Evolutionary conservation across 2,329 filamentous ascomycete genomes (phyloP).

Genomic region (Aspergillus ustus): DNA sequence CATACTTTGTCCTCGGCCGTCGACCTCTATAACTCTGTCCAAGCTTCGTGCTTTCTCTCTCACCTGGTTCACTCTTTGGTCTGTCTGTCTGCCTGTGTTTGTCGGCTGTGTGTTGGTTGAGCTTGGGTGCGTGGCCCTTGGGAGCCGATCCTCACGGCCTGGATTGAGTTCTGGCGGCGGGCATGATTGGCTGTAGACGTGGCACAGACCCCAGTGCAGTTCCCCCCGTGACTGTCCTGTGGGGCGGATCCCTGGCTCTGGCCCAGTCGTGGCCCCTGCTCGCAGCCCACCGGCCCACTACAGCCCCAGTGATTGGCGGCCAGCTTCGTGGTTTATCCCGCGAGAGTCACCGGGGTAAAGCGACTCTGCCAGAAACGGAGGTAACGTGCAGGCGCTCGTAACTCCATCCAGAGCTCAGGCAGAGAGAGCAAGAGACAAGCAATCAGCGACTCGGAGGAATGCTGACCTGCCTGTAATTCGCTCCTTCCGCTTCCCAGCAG

Average conservation of each 20-base stretch:
- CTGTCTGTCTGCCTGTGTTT: not conserved
- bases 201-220: constrained; percentile 21
- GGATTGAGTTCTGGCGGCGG: constrained; percentile 10
- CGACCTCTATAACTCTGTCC: not conserved
- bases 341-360: constrained; percentile 26
- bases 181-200: constrained; percentile 4
- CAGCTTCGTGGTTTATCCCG: constrained; percentile 27
- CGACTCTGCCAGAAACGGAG: constrained; percentile 5
- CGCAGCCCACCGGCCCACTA: constrained; percentile 16
- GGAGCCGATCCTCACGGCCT: not conserved
- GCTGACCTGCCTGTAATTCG: not conserved
- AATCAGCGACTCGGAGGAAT: not conserved
- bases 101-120: not conserved
- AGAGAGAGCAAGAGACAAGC: not conserved
- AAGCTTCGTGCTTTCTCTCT: not conserved
- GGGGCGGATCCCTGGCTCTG: constrained; percentile 22
- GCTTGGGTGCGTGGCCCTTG: constrained; percentile 13
- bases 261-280: constrained; percentile 30
- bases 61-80: too few species aligned
- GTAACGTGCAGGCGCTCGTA: constrained; percentile 12
- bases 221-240: constrained; percentile 21
- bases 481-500: not conserved
- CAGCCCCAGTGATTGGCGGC: not conserved
- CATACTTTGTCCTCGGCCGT: not conserved
- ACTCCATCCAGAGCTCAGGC: not conserved